A percentile compares a stretch with the other conserved stretches of the same genome.
Evolutionary conservation across 768 basidiomycete species (phyloP).

Genomic region (Coprinopsis marcescibilis): DNA sequence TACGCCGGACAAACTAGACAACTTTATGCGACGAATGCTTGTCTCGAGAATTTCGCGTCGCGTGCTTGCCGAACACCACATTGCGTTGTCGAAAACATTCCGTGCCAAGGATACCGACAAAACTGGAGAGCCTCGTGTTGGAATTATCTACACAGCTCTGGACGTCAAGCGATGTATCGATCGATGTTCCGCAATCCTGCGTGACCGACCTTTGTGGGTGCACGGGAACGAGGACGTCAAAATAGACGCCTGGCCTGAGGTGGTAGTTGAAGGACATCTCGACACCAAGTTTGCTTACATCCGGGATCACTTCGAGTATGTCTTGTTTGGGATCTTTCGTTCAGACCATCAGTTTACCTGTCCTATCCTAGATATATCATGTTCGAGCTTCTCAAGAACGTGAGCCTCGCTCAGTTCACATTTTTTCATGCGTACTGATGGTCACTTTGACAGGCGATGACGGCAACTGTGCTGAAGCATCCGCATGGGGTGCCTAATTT

Average conservation of each 20-base stretch:
- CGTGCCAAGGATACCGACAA: conserved; percentile 28
- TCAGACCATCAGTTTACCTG: conserved; percentile 5
- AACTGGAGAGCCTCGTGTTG: conserved; percentile 59
- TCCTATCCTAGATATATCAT: conserved; percentile 60
- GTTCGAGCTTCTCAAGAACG: conserved; percentile 88
- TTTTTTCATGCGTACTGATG: conserved; percentile 1
- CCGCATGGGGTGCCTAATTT: conserved; percentile 25
- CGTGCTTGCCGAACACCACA: conserved; percentile 85
- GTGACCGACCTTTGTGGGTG: conserved; percentile 37
- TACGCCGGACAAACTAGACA: conserved; percentile 71
- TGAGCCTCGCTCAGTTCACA: conserved; percentile 28
- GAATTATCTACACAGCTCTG: conserved; percentile 77
- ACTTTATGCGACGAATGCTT: conserved; percentile 89
- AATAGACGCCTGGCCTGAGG: conserved; percentile 48
- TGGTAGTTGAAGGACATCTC: conserved; percentile 67
- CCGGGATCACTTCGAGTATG: conserved; percentile 79
- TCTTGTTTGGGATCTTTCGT: conserved; percentile 1
- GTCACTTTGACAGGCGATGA: conserved; percentile 50
- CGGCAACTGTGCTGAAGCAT: conserved; percentile 56
- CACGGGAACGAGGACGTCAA: conserved; percentile 26
- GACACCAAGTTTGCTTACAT: conserved; percentile 77
- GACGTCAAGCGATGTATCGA: conserved; percentile 66
- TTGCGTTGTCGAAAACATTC: conserved; percentile 66
- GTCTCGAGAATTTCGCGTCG: conserved; percentile 85
- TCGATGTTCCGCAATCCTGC: conserved; percentile 56